Evolutionary conservation across 2,329 filamentous ascomycete species (phyloP).

Genomic region (Thielaviopsis musarum): DNA sequence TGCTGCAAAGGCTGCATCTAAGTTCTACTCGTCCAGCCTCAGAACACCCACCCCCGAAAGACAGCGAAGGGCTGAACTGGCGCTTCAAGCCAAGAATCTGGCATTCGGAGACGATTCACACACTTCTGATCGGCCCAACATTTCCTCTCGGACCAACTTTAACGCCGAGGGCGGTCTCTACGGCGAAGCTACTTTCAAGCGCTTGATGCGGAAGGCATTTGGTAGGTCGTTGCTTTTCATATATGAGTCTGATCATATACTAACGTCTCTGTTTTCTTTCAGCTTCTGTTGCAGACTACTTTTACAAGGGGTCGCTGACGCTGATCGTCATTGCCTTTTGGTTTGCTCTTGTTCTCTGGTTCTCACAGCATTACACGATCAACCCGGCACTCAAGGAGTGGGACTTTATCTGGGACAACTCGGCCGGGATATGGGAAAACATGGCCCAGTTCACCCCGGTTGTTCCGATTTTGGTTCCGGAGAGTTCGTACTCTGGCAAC

Average conservation of each 20-base stretch:
- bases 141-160: not conserved
- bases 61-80: not conserved
- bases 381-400: conserved; percentile 7
- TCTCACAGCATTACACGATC: conserved; percentile 5
- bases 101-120: not conserved
- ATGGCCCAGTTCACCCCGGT: conserved; percentile 18
- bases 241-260: not conserved
- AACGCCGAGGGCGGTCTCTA: conserved; percentile 5
- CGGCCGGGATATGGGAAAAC: conserved; percentile 15
- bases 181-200: not conserved
- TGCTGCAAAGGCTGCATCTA: not conserved
- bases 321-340: conserved; percentile 4
- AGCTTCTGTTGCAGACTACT: not conserved
- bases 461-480: not conserved
- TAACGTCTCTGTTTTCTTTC: not conserved
- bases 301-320: not conserved
- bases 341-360: not conserved
- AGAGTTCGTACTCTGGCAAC: conserved; percentile 9
- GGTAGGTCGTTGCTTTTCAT: not conserved
- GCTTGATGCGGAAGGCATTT: conserved; percentile 1
- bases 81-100: not conserved
- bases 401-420: conserved; percentile 16
- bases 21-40: not conserved
- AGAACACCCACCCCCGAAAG: not conserved
- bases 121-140: not conserved